Percentiles rank a stretch among this genome's conserved stretches.
phyloP scores from a whole-genome alignment of 192 early-diverging fungal genomes.

The Gryganskiella cystojenkinii region DNA sequence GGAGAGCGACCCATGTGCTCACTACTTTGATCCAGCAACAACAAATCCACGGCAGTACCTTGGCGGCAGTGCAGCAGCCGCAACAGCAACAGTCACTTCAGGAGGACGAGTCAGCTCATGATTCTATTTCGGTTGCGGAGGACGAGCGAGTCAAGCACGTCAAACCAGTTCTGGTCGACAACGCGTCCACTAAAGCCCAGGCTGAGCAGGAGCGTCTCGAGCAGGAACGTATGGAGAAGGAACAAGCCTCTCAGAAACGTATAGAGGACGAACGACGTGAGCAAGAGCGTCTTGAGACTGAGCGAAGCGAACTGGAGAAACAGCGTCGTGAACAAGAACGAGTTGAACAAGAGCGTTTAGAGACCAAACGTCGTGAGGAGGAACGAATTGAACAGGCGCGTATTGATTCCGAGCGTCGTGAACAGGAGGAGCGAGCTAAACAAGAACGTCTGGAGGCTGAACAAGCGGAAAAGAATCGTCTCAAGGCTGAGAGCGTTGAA shows the following conservation, averaged over 20 bases:
- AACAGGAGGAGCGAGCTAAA: not conserved
- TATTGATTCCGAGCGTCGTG: slow-evolving; percentile 6
- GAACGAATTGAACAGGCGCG: not conserved
- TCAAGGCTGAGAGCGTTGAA: not conserved
- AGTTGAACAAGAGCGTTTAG: slow-evolving; percentile 4
- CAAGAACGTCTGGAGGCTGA: not conserved
- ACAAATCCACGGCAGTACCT: slow-evolving; percentile 29
- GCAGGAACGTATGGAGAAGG: slow-evolving; percentile 6
- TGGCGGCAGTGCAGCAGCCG: slow-evolving; percentile 2
- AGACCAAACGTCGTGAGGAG: not conserved
- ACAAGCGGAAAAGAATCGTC: not conserved
- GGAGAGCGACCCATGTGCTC: slow-evolving; percentile 51
- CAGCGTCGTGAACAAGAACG: not conserved
- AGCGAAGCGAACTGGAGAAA: slow-evolving; percentile 1
- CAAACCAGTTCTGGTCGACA: no score
- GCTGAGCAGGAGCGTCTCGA: not conserved
- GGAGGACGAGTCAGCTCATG: not conserved
- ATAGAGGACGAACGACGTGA: slow-evolving; percentile 2
- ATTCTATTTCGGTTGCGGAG: not conserved
- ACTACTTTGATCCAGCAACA: slow-evolving; percentile 38
- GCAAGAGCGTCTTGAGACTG: not conserved
- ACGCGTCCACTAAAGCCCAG: no score
- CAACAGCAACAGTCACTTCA: not conserved
- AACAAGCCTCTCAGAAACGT: not conserved
- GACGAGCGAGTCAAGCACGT: not conserved